Conservation (phyloP, 2,329 filamentous ascomycete species). For the Colletotrichum spaethianum region DNA sequence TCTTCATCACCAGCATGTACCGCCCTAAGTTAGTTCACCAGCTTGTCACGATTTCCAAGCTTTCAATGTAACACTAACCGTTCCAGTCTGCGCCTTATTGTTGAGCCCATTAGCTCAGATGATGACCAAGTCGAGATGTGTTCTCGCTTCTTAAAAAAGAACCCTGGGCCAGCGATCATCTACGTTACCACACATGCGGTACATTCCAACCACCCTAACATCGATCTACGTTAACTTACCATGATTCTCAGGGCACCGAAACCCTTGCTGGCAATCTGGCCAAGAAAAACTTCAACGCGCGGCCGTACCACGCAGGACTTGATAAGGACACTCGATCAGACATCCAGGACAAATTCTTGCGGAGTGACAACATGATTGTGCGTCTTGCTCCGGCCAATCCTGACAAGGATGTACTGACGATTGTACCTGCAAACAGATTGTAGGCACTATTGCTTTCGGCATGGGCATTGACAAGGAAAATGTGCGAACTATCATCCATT, state of each 20-base stretch:
- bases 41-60: fast-evolving
- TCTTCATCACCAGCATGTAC: conserved; percentile 73
- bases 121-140: conserved; percentile 53
- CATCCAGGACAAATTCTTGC: conserved; percentile 68
- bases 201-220: background rate
- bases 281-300: conserved; percentile 56
- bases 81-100: conserved; percentile 64
- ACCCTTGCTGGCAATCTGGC: conserved; percentile 55
- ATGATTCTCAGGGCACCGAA: conserved; percentile 57
- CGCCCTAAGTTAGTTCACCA: conserved; percentile 61
- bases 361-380: conserved; percentile 54
- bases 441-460: conserved; percentile 71
- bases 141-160: conserved; percentile 64
- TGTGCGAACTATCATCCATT: conserved; percentile 69
- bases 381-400: background rate
- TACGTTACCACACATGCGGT: conserved; percentile 72
- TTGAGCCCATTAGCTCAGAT: conserved; percentile 57
- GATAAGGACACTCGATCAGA: conserved; percentile 58
- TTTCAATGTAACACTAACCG: background rate
- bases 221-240: conserved; percentile 12
- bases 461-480: conserved; percentile 72
- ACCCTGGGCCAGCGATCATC: conserved; percentile 70
- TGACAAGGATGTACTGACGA: background rate
- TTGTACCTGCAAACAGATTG: conserved; percentile 48
- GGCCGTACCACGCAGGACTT: conserved; percentile 67